A percentile compares a stretch with the other conserved stretches of the same genome.
Evolutionary conservation across 352 stramenopile genomes (phyloP).

Genomic region (Phytophthora tentaculata): DNA sequence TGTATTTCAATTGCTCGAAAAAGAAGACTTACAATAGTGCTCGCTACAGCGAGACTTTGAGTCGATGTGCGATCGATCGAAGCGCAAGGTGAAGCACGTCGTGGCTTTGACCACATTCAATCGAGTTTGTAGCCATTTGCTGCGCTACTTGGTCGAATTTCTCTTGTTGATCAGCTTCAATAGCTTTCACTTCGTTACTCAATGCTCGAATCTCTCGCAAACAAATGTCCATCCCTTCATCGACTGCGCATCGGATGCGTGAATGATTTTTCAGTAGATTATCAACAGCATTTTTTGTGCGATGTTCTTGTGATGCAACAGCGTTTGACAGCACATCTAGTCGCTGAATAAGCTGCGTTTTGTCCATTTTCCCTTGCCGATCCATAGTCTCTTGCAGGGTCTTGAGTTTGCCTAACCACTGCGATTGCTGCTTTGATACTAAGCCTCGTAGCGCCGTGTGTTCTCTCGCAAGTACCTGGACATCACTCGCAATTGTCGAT

Average conservation of each 20-base stretch:
- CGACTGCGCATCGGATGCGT: conserved; percentile 53
- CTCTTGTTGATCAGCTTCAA: conserved; percentile 43
- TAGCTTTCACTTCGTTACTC: conserved; percentile 48
- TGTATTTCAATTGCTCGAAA: neutral
- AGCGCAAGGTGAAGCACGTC: conserved; percentile 50
- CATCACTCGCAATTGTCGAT: conserved; percentile 46
- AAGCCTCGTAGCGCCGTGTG: conserved; percentile 38
- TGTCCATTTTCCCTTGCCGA: conserved; percentile 56
- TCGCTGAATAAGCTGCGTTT: conserved; percentile 48
- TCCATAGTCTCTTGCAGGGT: conserved; percentile 52
- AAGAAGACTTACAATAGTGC: neutral
- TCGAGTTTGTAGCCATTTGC: conserved; percentile 39
- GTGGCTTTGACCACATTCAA: conserved; percentile 42
- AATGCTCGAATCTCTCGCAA: conserved; percentile 57
- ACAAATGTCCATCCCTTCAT: conserved; percentile 65
- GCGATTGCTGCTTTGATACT: conserved; percentile 46
- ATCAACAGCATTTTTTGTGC: conserved; percentile 49
- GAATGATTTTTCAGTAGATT: conserved; percentile 62
- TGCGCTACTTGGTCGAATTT: conserved; percentile 40
- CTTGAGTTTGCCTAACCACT: conserved; percentile 52
- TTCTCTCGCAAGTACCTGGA: conserved; percentile 56
- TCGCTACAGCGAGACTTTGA: conserved; percentile 46
- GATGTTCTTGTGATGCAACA: conserved; percentile 44
- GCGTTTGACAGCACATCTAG: conserved; percentile 52
- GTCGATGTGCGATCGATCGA: conserved; percentile 46